Percentiles rank a stretch among this genome's conserved stretches.
Evolutionary conservation across 257 asterid genomes (phyloP).

Genomic region (Nicotiana obtusifolia): DNA sequence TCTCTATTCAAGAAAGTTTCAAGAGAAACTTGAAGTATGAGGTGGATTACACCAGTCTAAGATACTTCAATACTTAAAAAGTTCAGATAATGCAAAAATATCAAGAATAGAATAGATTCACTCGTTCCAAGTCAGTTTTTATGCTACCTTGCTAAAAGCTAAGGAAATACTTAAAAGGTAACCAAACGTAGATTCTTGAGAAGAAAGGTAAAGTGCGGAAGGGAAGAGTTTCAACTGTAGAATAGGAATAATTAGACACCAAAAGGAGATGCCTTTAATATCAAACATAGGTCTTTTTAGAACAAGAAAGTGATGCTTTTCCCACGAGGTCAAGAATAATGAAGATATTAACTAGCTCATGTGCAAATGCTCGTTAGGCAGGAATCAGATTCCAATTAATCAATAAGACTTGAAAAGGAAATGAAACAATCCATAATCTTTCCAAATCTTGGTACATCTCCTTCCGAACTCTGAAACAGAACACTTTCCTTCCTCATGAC

Average conservation of each 20-base stretch:
- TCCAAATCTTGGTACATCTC: neutral
- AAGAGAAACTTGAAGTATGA: neutral
- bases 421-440: neutral
- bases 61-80: neutral
- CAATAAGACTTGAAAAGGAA: neutral
- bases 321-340: neutral
- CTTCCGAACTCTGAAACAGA: neutral
- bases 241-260: neutral
- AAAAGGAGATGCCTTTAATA: neutral
- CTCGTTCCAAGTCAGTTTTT: neutral
- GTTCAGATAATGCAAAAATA: neutral
- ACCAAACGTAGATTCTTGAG: neutral
- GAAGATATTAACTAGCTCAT: neutral
- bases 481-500: constrained; percentile 1
- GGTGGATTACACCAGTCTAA: neutral
- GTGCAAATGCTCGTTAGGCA: neutral
- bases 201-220: neutral
- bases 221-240: neutral
- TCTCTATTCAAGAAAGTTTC: neutral
- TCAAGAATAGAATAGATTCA: constrained; percentile 11
- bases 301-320: neutral
- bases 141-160: neutral
- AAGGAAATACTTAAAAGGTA: neutral
- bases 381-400: constrained; percentile 3
- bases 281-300: neutral